Base-by-base conservation (phyloP, 495 filamentous ascomycete species). In the Penicillium psychrofluorescens region DNA sequence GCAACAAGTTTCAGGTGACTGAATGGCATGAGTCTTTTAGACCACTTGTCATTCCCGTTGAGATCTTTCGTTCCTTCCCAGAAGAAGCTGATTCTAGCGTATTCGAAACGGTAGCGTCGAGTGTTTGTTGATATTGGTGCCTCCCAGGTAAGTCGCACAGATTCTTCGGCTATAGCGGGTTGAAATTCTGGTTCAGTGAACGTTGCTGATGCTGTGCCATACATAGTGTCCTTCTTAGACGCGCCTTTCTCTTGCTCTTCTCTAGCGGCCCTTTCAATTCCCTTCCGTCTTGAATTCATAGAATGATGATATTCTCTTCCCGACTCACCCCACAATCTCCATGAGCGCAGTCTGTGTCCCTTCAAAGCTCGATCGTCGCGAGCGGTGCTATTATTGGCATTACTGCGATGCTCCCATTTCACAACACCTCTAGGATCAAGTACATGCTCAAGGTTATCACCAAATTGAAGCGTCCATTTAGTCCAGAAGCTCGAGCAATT, bases 11-110 rank as follows among this genome's bases (percentile, higher is more conserved):
- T 56, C 22, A 53, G 32, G 12, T 56, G 53, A 29, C 39, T 38
- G 1, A 53, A 36, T 8, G 53, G 46, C 40, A 53, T 31, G 2
- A 56, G 41, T 4, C 40, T 11, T 5, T 10, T 45, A 15, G 30
- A 6, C 33, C 15, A 46, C n/a, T 40, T 41, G 1, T 44, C 29
- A 10, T 35, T 29, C 5, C 4, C 27, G 1, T 35, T 45, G 4
- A 56, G 2, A 4, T 46, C 46, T 12, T 45, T 34, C 6, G 49
- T 56, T 7, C 53, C 53, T 31, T 56, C 40, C 53, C 49, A 56
- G 11, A n/a, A 30, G 32, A 49, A 47, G 11, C 35, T 11, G 22
- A 56, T 46, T n/a, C 29, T 36, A 1, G 36, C 45, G 29, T 52
- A 52, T 33, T 29, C 11, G 9, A 52, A 47, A 7, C 34, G 11